Conservation (phyloP, 805 yeast genomes). For the Ogataea parapolymorpha region DNA sequence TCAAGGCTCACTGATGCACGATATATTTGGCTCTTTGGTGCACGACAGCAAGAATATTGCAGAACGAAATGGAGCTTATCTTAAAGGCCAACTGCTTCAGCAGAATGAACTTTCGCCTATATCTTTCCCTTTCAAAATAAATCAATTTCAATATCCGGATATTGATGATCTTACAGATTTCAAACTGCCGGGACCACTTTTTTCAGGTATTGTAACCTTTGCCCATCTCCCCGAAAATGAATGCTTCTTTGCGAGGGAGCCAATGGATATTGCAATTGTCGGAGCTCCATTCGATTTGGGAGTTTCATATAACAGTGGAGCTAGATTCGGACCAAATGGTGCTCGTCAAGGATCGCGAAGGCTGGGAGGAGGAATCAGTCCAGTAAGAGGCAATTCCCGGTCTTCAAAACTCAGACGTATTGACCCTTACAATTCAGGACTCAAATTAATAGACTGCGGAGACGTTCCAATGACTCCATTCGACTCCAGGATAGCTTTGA, state of each 20-base stretch:
- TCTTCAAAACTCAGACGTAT: slow-evolving; percentile 33
- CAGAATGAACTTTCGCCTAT: background rate
- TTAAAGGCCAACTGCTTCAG: background rate
- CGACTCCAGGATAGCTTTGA: slow-evolving; percentile 53
- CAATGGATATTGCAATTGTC: slow-evolving; percentile 46
- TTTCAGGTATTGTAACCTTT: slow-evolving; percentile 54
- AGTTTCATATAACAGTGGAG: slow-evolving; percentile 53
- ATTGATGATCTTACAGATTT: slow-evolving; percentile 37
- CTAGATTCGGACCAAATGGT: slow-evolving; percentile 57
- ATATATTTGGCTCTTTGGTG: slow-evolving; percentile 10
- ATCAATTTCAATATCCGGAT: slow-evolving; percentile 31
- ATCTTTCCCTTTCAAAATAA: slow-evolving; percentile 16
- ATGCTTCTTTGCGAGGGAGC: slow-evolving; percentile 26
- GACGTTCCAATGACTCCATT: slow-evolving; percentile 62
- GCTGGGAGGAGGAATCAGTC: slow-evolving; percentile 39
- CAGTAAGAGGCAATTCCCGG: slow-evolving; percentile 36
- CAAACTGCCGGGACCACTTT: slow-evolving; percentile 19
- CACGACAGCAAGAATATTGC: background rate
- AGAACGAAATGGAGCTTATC: background rate
- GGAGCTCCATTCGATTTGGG: slow-evolving; percentile 52
- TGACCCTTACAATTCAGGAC: slow-evolving; percentile 43
- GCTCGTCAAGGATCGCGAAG: slow-evolving; percentile 43
- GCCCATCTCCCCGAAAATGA: slow-evolving; percentile 37
- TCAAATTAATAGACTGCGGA: slow-evolving; percentile 52
- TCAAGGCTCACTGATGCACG: slow-evolving; percentile 9